Conservation (phyloP, 164 flowering plant species). For the Hamamelis virginiana region DNA sequence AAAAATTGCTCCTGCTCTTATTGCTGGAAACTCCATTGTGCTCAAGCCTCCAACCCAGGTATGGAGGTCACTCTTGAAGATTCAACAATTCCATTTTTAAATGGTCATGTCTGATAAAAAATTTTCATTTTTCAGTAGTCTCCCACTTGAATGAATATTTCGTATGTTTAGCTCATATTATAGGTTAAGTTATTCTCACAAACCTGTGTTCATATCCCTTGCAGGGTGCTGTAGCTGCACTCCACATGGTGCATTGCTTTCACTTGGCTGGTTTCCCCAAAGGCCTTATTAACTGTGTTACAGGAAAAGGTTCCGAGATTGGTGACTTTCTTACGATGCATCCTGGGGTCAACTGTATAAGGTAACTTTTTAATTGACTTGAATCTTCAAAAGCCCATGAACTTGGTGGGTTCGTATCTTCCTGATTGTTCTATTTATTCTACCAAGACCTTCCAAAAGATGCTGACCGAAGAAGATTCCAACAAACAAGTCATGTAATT, state of each 20-base stretch:
- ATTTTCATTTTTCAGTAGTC: no score
- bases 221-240: slow-evolving; percentile 91
- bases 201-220: background rate
- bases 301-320: slow-evolving; percentile 97
- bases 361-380: slow-evolving; percentile 34
- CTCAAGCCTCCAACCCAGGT: slow-evolving; percentile 99
- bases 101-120: background rate
- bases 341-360: slow-evolving; percentile 90
- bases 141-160: background rate
- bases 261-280: slow-evolving; percentile 98
- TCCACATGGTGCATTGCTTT: slow-evolving; percentile 98
- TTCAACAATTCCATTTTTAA: background rate
- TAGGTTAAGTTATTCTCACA: background rate
- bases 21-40: slow-evolving; percentile 93
- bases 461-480: no score
- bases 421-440: background rate
- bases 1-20: slow-evolving; percentile 89
- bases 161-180: background rate
- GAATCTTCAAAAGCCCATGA: no score
- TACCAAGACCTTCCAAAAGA: no score
- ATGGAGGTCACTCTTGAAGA: background rate
- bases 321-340: slow-evolving; percentile 99
- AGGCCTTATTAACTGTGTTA: slow-evolving; percentile 91
- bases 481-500: no score
- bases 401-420: background rate